A percentile compares a stretch with the other conserved stretches of the same genome.
Evolutionary conservation across 2,329 filamentous ascomycete species (phyloP).

Genomic region (Sporothrix humicola): DNA sequence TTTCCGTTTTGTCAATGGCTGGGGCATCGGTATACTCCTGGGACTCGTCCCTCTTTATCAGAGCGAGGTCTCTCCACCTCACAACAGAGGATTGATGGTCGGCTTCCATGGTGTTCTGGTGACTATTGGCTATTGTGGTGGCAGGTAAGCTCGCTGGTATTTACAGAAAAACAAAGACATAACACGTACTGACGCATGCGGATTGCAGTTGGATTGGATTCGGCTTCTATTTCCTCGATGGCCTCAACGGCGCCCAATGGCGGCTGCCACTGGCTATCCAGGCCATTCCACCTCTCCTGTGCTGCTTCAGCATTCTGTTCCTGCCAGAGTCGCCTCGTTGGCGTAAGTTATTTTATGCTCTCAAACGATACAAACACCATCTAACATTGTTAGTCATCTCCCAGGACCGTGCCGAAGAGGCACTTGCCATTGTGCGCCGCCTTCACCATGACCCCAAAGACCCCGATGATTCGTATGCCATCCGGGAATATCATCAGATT

Average conservation of each 20-base stretch:
- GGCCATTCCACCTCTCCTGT: conserved; percentile 39
- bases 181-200: conserved; percentile 35
- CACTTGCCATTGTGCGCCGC: conserved; percentile 39
- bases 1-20: conserved; percentile 33
- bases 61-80: conserved; percentile 48
- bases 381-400: conserved; percentile 35
- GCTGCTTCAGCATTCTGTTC: conserved; percentile 47
- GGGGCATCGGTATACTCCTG: conserved; percentile 43
- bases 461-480: conserved; percentile 3
- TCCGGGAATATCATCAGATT: conserved; percentile 23
- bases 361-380: background rate
- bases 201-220: conserved; percentile 34
- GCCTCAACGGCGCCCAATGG: conserved; percentile 42
- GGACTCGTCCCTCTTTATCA: conserved; percentile 35
- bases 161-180: too few relatives aligned
- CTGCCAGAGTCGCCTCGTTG: conserved; percentile 41
- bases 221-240: conserved; percentile 20
- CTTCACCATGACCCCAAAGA: conserved; percentile 57
- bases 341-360: background rate
- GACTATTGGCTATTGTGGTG: conserved; percentile 44
- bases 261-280: conserved; percentile 46
- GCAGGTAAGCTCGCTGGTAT: background rate
- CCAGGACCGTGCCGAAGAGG: conserved; percentile 40
- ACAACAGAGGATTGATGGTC: conserved; percentile 28
- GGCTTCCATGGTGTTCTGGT: conserved; percentile 43